Conservation (phyloP, 306 rosid genomes). For the Begonia masoniana region DNA sequence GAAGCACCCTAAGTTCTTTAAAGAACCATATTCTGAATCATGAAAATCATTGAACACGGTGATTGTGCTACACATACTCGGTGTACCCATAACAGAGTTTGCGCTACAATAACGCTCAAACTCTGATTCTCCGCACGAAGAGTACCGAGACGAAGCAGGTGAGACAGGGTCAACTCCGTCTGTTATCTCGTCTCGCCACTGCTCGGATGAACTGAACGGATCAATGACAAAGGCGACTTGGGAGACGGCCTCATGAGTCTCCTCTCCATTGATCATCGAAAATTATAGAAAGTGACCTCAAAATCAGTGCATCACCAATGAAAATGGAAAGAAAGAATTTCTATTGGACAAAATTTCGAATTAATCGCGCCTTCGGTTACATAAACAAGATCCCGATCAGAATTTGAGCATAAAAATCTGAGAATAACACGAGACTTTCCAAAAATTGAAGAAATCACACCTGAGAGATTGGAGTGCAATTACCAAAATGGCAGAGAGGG, state of each 20-base stretch:
- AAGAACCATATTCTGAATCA: constrained; percentile 40
- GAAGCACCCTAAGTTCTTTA: constrained; percentile 20
- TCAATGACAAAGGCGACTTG: constrained; percentile 21
- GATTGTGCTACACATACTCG: constrained; percentile 53
- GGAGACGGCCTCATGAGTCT: constrained; percentile 11
- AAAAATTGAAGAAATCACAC: not conserved
- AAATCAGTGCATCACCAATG: not conserved
- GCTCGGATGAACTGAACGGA: constrained; percentile 26
- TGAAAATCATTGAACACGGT: constrained; percentile 54
- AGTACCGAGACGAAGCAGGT: constrained; percentile 33
- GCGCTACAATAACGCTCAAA: constrained; percentile 86
- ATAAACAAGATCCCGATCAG: not conserved
- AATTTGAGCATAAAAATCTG: not conserved
- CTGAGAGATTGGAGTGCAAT: not conserved
- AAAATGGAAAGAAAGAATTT: not conserved
- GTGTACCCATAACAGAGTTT: constrained; percentile 75
- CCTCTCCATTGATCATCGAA: constrained; percentile 38
- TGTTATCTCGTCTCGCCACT: constrained; percentile 20
- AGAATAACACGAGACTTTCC: not conserved
- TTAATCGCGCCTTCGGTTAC: not conserved
- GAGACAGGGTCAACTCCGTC: constrained; percentile 17
- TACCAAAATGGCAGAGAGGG: not conserved
- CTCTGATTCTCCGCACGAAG: constrained; percentile 80
- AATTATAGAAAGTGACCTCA: constrained; percentile 10
- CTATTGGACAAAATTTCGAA: not conserved